Base-by-base conservation (phyloP, 352 stramenopile species). In the Phytophthora constricta region DNA sequence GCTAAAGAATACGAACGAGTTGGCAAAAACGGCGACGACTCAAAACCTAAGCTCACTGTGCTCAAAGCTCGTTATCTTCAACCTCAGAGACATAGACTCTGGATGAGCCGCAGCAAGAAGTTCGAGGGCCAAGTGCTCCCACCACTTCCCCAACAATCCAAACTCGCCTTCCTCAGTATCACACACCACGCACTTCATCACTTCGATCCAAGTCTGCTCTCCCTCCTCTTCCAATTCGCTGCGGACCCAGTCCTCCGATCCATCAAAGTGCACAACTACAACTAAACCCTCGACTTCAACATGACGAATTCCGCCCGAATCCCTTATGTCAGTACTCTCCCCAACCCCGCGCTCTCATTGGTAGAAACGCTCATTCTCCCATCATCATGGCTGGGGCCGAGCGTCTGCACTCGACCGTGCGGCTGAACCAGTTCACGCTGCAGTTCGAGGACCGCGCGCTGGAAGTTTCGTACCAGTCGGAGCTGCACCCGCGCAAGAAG, bases 401-500 rank as follows among this genome's bases (percentile, higher is more conserved):
- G 47, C 67, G 74, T 4, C 45, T 82, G 59, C 86, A 95, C 72
- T 92, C 87, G 64, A 95, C 87, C 19, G 87, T 95, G 65, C 82
- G 84, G 2, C 70, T 95, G 19, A 91, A 93, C 70, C 80, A 90
- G 61, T 93, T 89, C 70, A 86, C 87, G 55, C 84, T 95, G 31
- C 76, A 87, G 60, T 95, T 93, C 55, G 79, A 95, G 50, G 84
- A 93, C 65, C 51, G 55, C n/a, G 61, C 67, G 31, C 80, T 95
- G 25, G 87, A 95, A 56, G 57, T 58, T 14, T 72, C 76, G 43
- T 95, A 93, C 63, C 72, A 88, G 47, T 83, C 87, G 23, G 77
- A 69, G 52, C 75, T 80, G 9, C 83, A 95, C 62, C 77, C 65
- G 22, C 86, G 86, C 58, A 93, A 95, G 79, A 95, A 93, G 69